Evolutionary conservation across 2,329 filamentous ascomycete genomes (phyloP).

Genomic region (Zasmidium cellare): DNA sequence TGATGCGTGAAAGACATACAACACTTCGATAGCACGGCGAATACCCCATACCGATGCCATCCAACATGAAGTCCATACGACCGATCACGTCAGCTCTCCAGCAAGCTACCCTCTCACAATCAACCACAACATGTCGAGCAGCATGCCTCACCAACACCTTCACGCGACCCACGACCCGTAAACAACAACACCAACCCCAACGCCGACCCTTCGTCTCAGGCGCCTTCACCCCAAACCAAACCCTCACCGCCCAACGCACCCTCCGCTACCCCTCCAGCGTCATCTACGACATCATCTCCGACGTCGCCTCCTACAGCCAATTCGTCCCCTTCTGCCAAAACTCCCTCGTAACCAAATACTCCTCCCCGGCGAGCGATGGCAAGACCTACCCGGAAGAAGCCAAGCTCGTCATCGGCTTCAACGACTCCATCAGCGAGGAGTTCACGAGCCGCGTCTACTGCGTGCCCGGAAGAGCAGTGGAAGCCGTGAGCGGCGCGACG

Average conservation of each 20-base stretch:
- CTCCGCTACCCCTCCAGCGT: slow-evolving; percentile 70
- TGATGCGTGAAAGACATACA: slow-evolving; percentile 1
- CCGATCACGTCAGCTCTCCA: slow-evolving; percentile 23
- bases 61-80: slow-evolving; percentile 30
- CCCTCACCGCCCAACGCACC: slow-evolving; percentile 69
- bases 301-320: slow-evolving; percentile 76
- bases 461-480: slow-evolving; percentile 69
- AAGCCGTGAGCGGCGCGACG: slow-evolving; percentile 69
- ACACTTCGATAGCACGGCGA: not conserved
- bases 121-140: slow-evolving; percentile 16
- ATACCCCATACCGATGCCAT: not conserved
- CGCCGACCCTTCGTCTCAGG: slow-evolving; percentile 47
- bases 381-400: slow-evolving; percentile 70
- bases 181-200: slow-evolving; percentile 22
- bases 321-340: slow-evolving; percentile 92
- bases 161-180: slow-evolving; percentile 10
- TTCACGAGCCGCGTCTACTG: slow-evolving; percentile 82
- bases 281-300: slow-evolving; percentile 84
- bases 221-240: slow-evolving; percentile 62
- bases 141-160: slow-evolving; percentile 14
- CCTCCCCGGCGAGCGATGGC: slow-evolving; percentile 47
- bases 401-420: slow-evolving; percentile 82
- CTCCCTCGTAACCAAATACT: slow-evolving; percentile 76
- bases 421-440: slow-evolving; percentile 73
- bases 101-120: slow-evolving; percentile 16